These are phyloP conservation scores for Cubamyces sp. DNA, from an alignment of 768 basidiomycete species.

Conservation along the genomic window DNA sequence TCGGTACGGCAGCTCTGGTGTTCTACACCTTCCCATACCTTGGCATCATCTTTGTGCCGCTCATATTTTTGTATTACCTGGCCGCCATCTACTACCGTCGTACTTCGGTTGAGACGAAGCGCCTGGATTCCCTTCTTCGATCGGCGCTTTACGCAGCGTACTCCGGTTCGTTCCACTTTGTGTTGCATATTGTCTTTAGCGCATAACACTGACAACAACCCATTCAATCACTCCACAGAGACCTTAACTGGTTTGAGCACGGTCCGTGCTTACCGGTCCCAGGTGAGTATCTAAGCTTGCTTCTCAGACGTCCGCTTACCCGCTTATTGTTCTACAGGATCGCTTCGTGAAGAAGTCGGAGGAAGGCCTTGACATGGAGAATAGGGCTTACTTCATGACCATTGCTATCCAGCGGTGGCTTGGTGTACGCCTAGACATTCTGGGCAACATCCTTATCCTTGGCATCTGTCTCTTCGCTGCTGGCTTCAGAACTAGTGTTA, in stretches of 20 bases:
- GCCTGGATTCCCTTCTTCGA: slow-evolving; percentile 64
- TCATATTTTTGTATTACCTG: slow-evolving; percentile 55
- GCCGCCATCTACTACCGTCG: slow-evolving; percentile 61
- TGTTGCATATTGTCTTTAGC: neutral
- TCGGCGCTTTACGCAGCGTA: slow-evolving; percentile 61
- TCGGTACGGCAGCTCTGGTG: slow-evolving; percentile 61
- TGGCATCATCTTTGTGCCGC: slow-evolving; percentile 63
- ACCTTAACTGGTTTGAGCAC: slow-evolving; percentile 66
- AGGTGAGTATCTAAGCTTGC: slow-evolving; percentile 40
- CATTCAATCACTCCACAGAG: slow-evolving; percentile 40
- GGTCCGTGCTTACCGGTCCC: slow-evolving; percentile 60
- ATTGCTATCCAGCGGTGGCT: slow-evolving; percentile 71
- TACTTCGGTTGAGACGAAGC: slow-evolving; percentile 66
- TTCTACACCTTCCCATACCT: slow-evolving; percentile 64
- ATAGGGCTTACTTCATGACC: slow-evolving; percentile 67
- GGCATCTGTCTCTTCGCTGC: slow-evolving; percentile 74
- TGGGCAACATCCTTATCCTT: slow-evolving; percentile 68
- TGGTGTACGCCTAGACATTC: slow-evolving; percentile 62
- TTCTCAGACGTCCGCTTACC: neutral
- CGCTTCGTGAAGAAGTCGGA: slow-evolving; percentile 56
- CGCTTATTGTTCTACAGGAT: slow-evolving; percentile 34
- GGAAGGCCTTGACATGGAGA: slow-evolving; percentile 58
- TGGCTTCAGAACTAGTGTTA: slow-evolving; percentile 56
- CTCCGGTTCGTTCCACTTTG: slow-evolving; percentile 45
- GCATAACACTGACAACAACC: neutral